Conservation (phyloP, 805 yeast genomes). For the Lipomyces starkeyi region DNA sequence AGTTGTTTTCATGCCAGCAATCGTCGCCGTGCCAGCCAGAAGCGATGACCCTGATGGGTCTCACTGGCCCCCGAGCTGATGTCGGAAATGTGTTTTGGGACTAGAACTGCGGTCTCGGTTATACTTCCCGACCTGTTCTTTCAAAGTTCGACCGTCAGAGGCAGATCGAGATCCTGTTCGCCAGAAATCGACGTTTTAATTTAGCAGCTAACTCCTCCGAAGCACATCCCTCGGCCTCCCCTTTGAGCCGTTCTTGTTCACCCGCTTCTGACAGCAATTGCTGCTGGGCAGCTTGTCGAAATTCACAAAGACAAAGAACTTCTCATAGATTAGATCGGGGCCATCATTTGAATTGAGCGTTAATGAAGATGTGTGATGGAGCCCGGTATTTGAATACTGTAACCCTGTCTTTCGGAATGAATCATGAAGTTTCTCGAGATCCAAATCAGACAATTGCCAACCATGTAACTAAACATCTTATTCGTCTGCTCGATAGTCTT, state of each 20-base stretch:
- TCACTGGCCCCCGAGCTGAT: background rate
- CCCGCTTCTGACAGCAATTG: slow-evolving; percentile 27
- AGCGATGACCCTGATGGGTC: background rate
- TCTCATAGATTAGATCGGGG: slow-evolving; percentile 32
- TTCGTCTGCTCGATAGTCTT: slow-evolving; percentile 36
- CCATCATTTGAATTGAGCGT: background rate
- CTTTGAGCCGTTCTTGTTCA: slow-evolving; percentile 24
- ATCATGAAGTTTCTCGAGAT: slow-evolving; percentile 29
- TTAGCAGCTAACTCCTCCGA: slow-evolving; percentile 14
- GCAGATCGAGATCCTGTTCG: slow-evolving; percentile 25
- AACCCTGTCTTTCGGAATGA: slow-evolving; percentile 22
- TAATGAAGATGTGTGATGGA: slow-evolving; percentile 41
- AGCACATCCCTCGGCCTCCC: slow-evolving; percentile 22
- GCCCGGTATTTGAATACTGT: slow-evolving; percentile 19
- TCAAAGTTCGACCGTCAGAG: slow-evolving; percentile 16
- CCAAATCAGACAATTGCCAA: slow-evolving; percentile 40
- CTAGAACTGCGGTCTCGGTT: background rate
- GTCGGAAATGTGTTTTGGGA: background rate
- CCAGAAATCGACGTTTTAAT: background rate
- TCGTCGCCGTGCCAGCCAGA: slow-evolving; percentile 1
- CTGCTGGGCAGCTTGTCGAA: slow-evolving; percentile 27
- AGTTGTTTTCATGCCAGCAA: background rate
- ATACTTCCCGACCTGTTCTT: background rate
- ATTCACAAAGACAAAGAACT: slow-evolving; percentile 42
- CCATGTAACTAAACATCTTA: slow-evolving; percentile 43